These are phyloP conservation scores for Lepraria neglecta DNA, from an alignment of 495 filamentous ascomycete genomes.

Conservation along the genomic window DNA sequence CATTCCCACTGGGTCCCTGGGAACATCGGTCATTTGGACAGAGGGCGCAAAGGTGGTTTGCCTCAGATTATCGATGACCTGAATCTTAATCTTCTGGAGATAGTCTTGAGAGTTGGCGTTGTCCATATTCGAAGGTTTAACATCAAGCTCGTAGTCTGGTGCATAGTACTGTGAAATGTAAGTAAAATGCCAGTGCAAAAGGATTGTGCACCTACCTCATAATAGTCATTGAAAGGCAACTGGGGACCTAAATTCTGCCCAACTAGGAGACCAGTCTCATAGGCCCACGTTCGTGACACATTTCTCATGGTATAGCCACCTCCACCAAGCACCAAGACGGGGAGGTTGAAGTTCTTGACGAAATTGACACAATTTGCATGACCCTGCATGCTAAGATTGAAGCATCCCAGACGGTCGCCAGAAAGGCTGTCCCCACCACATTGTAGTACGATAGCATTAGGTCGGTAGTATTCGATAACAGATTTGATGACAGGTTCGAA, in stretches of 20 bases:
- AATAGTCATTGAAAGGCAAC: constrained; percentile 97
- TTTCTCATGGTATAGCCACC: constrained; percentile 99
- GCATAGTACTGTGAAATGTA: constrained; percentile 73
- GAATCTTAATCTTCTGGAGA: constrained; percentile 86
- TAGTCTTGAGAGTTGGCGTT: constrained; percentile 95
- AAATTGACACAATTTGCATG: constrained; percentile 97
- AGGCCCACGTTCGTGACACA: constrained; percentile 95
- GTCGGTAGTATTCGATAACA: constrained; percentile 94
- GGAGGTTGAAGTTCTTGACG: constrained; percentile 86
- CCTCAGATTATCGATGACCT: constrained; percentile 88
- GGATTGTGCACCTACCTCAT: constrained; percentile 59
- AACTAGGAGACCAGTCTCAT: constrained; percentile 86
- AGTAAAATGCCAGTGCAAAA: constrained; percentile 25
- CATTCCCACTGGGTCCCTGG: constrained; percentile 64
- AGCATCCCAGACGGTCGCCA: constrained; percentile 91
- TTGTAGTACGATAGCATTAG: constrained; percentile 91
- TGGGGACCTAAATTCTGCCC: constrained; percentile 69
- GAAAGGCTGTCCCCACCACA: constrained; percentile 94
- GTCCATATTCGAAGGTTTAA: constrained; percentile 96
- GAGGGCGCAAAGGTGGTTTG: constrained; percentile 83
- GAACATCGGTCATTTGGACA: constrained; percentile 93
- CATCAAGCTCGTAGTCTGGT: constrained; percentile 92
- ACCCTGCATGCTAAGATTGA: constrained; percentile 95
- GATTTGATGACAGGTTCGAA: constrained; percentile 90
- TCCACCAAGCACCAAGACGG: constrained; percentile 86